Conservation (phyloP, 495 filamentous ascomycete species). For the Diplogelasinospora grovesii region DNA sequence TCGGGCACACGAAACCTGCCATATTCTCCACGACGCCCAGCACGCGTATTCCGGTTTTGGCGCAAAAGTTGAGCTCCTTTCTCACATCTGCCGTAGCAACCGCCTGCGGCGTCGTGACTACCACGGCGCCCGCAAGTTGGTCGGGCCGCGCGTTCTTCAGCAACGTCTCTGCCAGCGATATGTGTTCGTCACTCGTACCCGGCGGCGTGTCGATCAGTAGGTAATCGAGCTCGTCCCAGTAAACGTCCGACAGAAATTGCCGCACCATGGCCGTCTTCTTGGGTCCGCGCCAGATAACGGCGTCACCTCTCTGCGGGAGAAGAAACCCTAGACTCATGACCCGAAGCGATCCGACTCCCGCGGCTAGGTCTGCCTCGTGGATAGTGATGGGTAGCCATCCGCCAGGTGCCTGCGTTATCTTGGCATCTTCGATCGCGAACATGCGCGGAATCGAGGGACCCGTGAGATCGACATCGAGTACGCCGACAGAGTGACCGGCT, state of each 20-base stretch:
- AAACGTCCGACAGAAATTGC: conserved; percentile 86
- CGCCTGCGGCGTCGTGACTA: conserved; percentile 95
- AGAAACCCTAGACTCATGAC: conserved; percentile 95
- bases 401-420: conserved; percentile 79
- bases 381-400: conserved; percentile 88
- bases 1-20: conserved; percentile 92
- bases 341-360: conserved; percentile 58
- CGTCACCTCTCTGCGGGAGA: conserved; percentile 72
- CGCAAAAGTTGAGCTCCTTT: conserved; percentile 95
- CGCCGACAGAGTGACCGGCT: conserved; percentile 77
- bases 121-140: conserved; percentile 70
- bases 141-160: conserved; percentile 55
- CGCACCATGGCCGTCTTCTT: conserved; percentile 99
- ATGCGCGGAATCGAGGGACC: conserved; percentile 94
- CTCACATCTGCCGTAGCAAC: conserved; percentile 87
- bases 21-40: conserved; percentile 96
- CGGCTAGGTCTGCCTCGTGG: conserved; percentile 47
- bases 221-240: conserved; percentile 85
- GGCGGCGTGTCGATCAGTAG: conserved; percentile 94
- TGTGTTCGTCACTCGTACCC: conserved; percentile 95
- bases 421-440: conserved; percentile 79
- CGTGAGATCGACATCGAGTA: conserved; percentile 94
- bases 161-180: conserved; percentile 82
- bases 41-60: conserved; percentile 72
- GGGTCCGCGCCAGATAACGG: conserved; percentile 93